These are phyloP conservation scores for Dryas integrifolia DNA, from an alignment of 331 rosid species.

Conservation along the genomic window DNA sequence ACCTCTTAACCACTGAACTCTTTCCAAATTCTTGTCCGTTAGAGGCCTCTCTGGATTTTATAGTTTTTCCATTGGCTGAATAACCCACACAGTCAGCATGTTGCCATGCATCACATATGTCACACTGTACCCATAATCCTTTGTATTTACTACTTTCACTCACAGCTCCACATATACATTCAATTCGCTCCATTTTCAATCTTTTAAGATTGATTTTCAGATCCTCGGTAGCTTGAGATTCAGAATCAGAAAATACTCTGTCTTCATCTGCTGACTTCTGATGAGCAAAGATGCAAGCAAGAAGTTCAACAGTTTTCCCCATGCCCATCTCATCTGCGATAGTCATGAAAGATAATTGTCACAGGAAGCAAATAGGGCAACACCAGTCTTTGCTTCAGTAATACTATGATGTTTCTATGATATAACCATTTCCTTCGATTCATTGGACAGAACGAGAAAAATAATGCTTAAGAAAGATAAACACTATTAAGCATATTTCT, in stretches of 20 bases:
- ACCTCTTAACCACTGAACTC: constrained; percentile 16
- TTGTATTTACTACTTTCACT: constrained; percentile 64
- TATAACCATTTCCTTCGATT: neutral
- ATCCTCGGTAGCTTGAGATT: constrained; percentile 31
- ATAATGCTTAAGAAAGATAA: neutral
- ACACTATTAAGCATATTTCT: neutral
- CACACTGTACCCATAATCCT: constrained; percentile 98
- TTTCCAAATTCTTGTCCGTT: constrained; percentile 37
- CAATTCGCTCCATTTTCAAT: constrained; percentile 79
- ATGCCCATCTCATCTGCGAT: constrained; percentile 90
- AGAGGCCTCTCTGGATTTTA: constrained; percentile 41
- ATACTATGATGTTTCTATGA: neutral
- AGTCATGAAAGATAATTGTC: constrained; percentile 20
- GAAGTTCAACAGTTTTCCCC: constrained; percentile 94
- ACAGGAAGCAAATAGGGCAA: constrained; percentile 23
- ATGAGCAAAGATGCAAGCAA: constrained; percentile 81
- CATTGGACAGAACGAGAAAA: neutral
- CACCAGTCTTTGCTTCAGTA: constrained; percentile 11
- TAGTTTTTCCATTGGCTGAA: constrained; percentile 58
- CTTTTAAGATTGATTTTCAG: constrained; percentile 51
- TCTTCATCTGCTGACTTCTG: constrained; percentile 55
- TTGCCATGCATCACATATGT: constrained; percentile 96
- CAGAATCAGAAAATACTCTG: constrained; percentile 34
- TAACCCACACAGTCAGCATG: constrained; percentile 95
- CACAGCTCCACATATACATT: constrained; percentile 88